phyloP scores from a whole-genome alignment of 768 basidiomycete genomes.

The Sarcomyxa edulis region DNA sequence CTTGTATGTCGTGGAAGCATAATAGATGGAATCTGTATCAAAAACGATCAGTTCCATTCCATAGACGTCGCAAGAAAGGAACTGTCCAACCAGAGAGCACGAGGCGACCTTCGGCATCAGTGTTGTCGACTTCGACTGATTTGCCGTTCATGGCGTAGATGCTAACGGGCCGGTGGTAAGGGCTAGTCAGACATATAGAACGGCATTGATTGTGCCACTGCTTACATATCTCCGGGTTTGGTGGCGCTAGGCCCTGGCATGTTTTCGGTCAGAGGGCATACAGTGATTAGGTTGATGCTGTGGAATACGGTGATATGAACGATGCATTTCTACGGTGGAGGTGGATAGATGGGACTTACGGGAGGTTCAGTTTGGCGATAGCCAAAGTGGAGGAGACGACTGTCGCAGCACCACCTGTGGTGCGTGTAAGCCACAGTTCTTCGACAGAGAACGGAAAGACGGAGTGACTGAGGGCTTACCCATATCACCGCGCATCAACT shows the following conservation, averaged over 20 bases:
- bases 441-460: background rate
- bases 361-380: conserved; percentile 76
- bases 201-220: too few species aligned
- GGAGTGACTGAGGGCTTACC: conserved; percentile 33
- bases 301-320: background rate
- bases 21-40: conserved; percentile 86
- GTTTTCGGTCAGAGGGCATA: conserved; percentile 80
- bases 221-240: conserved; percentile 84
- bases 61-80: background rate
- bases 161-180: conserved; percentile 26
- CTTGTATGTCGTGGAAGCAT: conserved; percentile 70
- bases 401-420: conserved; percentile 71
- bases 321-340: background rate
- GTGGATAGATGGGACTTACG: conserved; percentile 40
- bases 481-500: conserved; percentile 85
- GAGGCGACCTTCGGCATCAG: conserved; percentile 79
- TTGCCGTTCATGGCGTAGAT: conserved; percentile 88
- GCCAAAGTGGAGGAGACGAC: conserved; percentile 70
- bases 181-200: background rate
- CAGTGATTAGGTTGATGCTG: conserved; percentile 71
- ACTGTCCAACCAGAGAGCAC: conserved; percentile 65
- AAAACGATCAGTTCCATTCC: background rate
- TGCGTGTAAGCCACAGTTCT: background rate
- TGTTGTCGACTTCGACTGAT: conserved; percentile 82
- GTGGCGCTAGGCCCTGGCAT: conserved; percentile 71